Base-by-base conservation (phyloP, 2,329 filamentous ascomycete species). In the Trichoderma koningii region DNA sequence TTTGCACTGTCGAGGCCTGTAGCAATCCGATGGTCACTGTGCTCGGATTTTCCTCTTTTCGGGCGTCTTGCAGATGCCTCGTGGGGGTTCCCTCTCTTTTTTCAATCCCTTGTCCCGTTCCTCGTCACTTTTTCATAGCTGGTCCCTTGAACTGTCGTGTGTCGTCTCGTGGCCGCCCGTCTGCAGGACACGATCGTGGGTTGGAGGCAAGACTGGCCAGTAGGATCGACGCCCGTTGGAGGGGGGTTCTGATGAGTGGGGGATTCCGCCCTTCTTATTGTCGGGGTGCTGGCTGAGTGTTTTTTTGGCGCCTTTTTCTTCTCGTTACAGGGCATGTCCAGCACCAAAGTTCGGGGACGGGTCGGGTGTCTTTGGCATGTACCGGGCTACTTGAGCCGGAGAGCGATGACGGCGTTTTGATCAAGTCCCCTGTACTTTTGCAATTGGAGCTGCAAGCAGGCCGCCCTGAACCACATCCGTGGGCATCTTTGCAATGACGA, bases 171-270 rank as follows among this genome's bases (percentile, higher is more conserved):
- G 45, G 34, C 56, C 41, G 56, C 56, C 45, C 45, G 59, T 63
- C 59, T 63, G 59, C 59, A 63, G 59, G 38, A 63, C 48, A 63
- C 34, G 59, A 63, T 63, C 50, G 59, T 55, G 59, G 50, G 41
- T 34, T 63, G 38, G 41, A 53, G 59, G 48, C 30, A 30, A 62
- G 3, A 23, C 59, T 53, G 59, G 59, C 59, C 59, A 63, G 59
- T 63, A 63, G 59, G 59, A 63, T 55, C 38, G n/a, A 19, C 9
- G 23, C 50, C 59, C n/a, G n/a, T 45, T 9, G n/a, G 45, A 26
- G 38, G 59, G 50, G 38, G 50, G 44, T 17, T 23, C 34, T 26
- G 26, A 38, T 1, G 30, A 19, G 50, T 45, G 30, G 48, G 52
- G 52, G 38, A 26, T 26, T 55, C 14, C n/a, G 21, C 7, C 42